Evolutionary conservation across 2,329 filamentous ascomycete genomes (phyloP).

Genomic region (Colletotrichum nymphaeae): DNA sequence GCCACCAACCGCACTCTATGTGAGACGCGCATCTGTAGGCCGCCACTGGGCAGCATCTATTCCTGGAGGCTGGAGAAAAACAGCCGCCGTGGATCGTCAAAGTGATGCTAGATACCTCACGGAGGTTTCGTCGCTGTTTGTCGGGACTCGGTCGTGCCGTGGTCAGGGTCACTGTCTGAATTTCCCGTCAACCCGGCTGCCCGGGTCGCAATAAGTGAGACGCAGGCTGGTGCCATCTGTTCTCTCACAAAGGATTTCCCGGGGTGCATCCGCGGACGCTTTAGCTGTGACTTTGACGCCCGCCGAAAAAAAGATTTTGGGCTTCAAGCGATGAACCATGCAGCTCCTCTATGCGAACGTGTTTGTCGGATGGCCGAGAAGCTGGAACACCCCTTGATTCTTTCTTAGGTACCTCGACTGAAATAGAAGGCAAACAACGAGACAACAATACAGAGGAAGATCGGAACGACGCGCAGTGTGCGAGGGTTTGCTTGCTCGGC

Average conservation of each 20-base stretch:
- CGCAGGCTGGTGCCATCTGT: conserved; percentile 3
- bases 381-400: neutral
- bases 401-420: neutral
- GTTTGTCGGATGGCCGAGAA: neutral
- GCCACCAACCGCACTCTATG: conserved; percentile 90
- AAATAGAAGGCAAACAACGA: neutral
- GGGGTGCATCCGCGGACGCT: conserved; percentile 8
- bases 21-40: conserved; percentile 50
- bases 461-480: neutral
- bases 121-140: conserved; percentile 25
- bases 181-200: neutral
- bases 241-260: conserved; percentile 1
- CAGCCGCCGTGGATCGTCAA: neutral
- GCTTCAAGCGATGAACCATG: conserved; percentile 2
- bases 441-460: neutral
- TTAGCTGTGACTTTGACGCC: neutral
- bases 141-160: conserved; percentile 17
- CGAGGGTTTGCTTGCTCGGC: neutral
- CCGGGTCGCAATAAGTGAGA: neutral
- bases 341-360: neutral
- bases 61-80: conserved; percentile 14
- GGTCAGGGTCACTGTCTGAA: neutral
- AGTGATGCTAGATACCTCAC: neutral
- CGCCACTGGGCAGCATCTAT: conserved; percentile 18
- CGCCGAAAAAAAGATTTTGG: neutral